Conservation (phyloP, 2,329 filamentous ascomycete species). For the Aquanectria penicillioides region DNA sequence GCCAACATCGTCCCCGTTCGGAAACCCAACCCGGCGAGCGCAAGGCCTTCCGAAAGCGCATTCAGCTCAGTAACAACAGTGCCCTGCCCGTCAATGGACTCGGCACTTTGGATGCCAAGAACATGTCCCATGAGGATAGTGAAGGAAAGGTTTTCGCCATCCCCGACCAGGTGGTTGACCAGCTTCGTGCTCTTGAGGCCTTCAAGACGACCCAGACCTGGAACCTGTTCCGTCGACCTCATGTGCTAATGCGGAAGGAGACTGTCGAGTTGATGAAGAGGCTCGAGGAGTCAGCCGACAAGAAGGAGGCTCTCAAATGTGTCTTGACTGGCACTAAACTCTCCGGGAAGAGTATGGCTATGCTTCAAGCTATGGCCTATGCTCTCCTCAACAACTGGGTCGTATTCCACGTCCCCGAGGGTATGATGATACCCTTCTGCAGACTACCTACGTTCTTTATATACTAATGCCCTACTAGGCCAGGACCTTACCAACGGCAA, state of each 20-base stretch:
- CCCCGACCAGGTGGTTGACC: constrained; percentile 76
- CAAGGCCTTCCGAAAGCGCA: constrained; percentile 86
- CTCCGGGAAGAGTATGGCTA: constrained; percentile 86
- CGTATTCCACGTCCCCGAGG: constrained; percentile 89
- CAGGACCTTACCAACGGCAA: constrained; percentile 83
- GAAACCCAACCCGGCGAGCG: constrained; percentile 79
- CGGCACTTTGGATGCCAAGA: constrained; percentile 65
- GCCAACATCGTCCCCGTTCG: constrained; percentile 55
- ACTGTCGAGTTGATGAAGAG: constrained; percentile 75
- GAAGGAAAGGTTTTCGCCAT: constrained; percentile 76
- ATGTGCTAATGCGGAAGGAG: constrained; percentile 80
- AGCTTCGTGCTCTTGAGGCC: constrained; percentile 83
- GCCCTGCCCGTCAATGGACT: constrained; percentile 81
- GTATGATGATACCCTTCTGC: constrained; percentile 58
- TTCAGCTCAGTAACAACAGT: constrained; percentile 94
- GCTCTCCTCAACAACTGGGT: constrained; percentile 87
- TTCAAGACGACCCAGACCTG: constrained; percentile 93
- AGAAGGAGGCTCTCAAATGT: constrained; percentile 67
- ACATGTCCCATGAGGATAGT: constrained; percentile 63
- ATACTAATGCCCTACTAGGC: constrained; percentile 51
- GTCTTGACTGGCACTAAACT: constrained; percentile 79
- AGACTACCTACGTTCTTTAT: background rate
- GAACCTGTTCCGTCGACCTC: constrained; percentile 85
- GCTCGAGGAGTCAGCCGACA: constrained; percentile 64
- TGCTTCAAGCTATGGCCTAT: constrained; percentile 85